phyloP scores from a whole-genome alignment of 2,329 filamentous ascomycete genomes.

The Domatiomyces catenatus region DNA sequence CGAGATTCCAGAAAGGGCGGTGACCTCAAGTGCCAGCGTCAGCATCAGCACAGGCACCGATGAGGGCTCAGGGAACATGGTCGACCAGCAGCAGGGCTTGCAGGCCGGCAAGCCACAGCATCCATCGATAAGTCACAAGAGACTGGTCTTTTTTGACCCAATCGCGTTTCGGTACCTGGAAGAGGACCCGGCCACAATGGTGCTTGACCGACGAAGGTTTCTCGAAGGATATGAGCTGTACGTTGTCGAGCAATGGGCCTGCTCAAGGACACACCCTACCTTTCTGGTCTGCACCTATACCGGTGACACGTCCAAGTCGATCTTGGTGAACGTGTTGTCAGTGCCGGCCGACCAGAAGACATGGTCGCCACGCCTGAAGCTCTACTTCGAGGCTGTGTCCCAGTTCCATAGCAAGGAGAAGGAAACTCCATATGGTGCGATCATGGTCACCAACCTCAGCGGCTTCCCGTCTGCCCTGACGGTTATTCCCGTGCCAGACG shows the following conservation, averaged over 20 bases:
- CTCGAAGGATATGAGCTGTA: slow-evolving; percentile 83
- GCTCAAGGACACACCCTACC: slow-evolving; percentile 76
- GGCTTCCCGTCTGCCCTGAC: slow-evolving; percentile 83
- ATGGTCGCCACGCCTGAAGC: slow-evolving; percentile 64
- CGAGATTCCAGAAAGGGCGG: background rate
- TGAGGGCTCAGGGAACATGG: background rate
- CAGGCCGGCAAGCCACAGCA: background rate
- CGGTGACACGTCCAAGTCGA: slow-evolving; percentile 61
- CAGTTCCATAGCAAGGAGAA: slow-evolving; percentile 73
- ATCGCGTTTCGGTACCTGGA: slow-evolving; percentile 63
- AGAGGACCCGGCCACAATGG: slow-evolving; percentile 60
- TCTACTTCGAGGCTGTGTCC: slow-evolving; percentile 75
- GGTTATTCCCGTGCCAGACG: slow-evolving; percentile 78
- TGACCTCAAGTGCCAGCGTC: background rate
- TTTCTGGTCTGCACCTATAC: slow-evolving; percentile 88
- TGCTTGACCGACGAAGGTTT: slow-evolving; percentile 55
- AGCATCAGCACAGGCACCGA: background rate
- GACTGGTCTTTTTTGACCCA: slow-evolving; percentile 50
- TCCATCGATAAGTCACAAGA: slow-evolving; percentile 20
- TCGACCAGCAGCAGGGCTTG: background rate
- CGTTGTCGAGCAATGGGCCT: slow-evolving; percentile 94
- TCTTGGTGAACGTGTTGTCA: slow-evolving; percentile 65
- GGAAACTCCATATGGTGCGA: slow-evolving; percentile 63
- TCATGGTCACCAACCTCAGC: slow-evolving; percentile 90
- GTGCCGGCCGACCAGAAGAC: slow-evolving; percentile 63